These are phyloP conservation scores for Psilocybe azurescens DNA, from an alignment of 768 basidiomycete species.

Conservation along the genomic window DNA sequence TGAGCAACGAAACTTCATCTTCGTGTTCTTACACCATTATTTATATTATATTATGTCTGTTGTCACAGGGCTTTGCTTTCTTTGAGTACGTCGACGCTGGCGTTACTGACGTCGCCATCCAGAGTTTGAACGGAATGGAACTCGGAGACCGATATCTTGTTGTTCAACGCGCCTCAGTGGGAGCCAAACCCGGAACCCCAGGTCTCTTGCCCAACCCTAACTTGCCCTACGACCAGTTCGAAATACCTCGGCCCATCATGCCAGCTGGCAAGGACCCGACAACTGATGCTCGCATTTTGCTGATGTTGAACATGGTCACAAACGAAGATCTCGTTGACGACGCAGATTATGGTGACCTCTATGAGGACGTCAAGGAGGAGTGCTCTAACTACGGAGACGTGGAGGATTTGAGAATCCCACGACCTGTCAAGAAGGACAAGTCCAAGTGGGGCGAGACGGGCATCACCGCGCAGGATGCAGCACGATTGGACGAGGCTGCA, in stretches of 20 bases:
- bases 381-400: slow-evolving; percentile 81
- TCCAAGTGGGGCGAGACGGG: slow-evolving; percentile 78
- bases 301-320: slow-evolving; percentile 99
- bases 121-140: slow-evolving; percentile 97
- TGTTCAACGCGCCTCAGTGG: slow-evolving; percentile 95
- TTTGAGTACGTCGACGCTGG: slow-evolving; percentile 93
- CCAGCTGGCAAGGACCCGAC: slow-evolving; percentile 73
- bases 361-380: slow-evolving; percentile 94
- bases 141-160: slow-evolving; percentile 95
- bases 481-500: slow-evolving; percentile 81
- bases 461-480: slow-evolving; percentile 68
- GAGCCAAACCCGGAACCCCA: slow-evolving; percentile 76
- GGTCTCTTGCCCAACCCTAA: slow-evolving; percentile 71
- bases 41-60: slow-evolving; percentile 7
- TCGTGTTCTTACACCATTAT: neutral
- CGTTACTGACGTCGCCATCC: slow-evolving; percentile 95
- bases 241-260: slow-evolving; percentile 88
- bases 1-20: slow-evolving; percentile 29
- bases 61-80: slow-evolving; percentile 92
- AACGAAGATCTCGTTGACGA: slow-evolving; percentile 91
- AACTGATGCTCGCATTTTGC: slow-evolving; percentile 80
- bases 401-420: slow-evolving; percentile 86
- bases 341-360: slow-evolving; percentile 91
- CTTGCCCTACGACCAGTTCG: slow-evolving; percentile 81
- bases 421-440: slow-evolving; percentile 88